Percentiles rank a stretch among this genome's conserved stretches.
phyloP scores from a whole-genome alignment of 2,329 filamentous ascomycete genomes.

The Scedosporium apiospermum region DNA sequence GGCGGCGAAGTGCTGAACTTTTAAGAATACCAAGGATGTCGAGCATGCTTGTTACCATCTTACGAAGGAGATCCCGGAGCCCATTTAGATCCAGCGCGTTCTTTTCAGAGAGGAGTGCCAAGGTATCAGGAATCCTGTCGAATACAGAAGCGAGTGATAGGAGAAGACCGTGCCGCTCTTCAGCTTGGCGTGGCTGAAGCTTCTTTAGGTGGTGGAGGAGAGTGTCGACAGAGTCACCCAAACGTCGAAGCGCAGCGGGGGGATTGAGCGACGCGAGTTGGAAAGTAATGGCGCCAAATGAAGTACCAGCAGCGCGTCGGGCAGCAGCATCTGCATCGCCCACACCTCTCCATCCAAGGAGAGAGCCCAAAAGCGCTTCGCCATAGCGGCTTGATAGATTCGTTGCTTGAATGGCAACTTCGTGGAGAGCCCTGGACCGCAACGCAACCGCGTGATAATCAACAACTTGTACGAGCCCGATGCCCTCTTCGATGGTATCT shows the following conservation, averaged over 20 bases:
- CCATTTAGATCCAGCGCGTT: not conserved
- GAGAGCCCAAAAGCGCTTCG: conserved; percentile 55
- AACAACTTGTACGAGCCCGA: conserved; percentile 76
- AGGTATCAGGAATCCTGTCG: conserved; percentile 31
- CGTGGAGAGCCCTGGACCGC: conserved; percentile 69
- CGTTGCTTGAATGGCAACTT: conserved; percentile 63
- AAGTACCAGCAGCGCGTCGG: conserved; percentile 59
- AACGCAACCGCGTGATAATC: conserved; percentile 91
- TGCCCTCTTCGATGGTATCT: conserved; percentile 71
- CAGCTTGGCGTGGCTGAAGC: conserved; percentile 49
- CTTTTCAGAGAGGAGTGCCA: conserved; percentile 2
- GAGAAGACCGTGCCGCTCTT: conserved; percentile 60
- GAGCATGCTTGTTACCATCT: conserved; percentile 21
- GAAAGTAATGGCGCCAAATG: conserved; percentile 52
- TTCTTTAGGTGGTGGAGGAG: conserved; percentile 33
- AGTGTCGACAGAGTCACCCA: conserved; percentile 26
- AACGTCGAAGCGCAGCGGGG: conserved; percentile 14
- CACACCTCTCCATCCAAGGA: conserved; percentile 83
- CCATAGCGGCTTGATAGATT: conserved; percentile 61
- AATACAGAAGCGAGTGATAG: conserved; percentile 51
- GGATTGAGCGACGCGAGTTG: conserved; percentile 22
- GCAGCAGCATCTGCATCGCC: conserved; percentile 67
- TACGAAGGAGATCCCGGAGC: not conserved
- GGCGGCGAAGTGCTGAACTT: conserved; percentile 40
- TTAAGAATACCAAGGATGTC: not conserved